These are phyloP conservation scores for Botrytis aclada DNA, from an alignment of 2,329 filamentous ascomycete species.

Conservation along the genomic window DNA sequence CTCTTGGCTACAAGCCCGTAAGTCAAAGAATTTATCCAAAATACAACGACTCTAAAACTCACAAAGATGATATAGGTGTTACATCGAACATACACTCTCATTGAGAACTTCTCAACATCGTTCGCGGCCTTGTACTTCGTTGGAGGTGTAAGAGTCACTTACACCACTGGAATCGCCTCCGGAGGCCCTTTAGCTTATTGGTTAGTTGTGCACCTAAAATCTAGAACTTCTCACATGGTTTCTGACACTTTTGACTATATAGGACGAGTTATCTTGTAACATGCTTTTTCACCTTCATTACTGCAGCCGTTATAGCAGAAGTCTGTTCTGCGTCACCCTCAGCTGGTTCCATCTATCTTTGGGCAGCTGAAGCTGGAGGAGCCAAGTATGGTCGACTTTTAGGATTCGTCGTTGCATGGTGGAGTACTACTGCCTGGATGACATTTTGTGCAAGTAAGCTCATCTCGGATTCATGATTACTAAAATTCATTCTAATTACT, in stretches of 20 bases:
- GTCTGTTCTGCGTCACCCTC: constrained; percentile 23
- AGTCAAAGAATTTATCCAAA: constrained; percentile 24
- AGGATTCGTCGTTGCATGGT: constrained; percentile 23
- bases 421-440: constrained; percentile 25
- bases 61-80: constrained; percentile 35
- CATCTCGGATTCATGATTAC: neutral
- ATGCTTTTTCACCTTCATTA: constrained; percentile 24
- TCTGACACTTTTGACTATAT: neutral
- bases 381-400: constrained; percentile 22
- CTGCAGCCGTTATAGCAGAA: constrained; percentile 23
- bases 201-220: constrained; percentile 36
- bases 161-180: constrained; percentile 59
- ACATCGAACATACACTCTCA: constrained; percentile 53
- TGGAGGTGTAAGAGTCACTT: constrained; percentile 57
- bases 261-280: constrained; percentile 54
- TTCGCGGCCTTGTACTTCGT: constrained; percentile 61
- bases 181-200: constrained; percentile 60
- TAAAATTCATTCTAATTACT: neutral
- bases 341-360: constrained; percentile 25
- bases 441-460: constrained; percentile 22
- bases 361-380: constrained; percentile 22
- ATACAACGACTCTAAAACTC: neutral
- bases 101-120: constrained; percentile 58
- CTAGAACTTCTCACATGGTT: constrained; percentile 6
- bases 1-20: constrained; percentile 55